Evolutionary conservation across 202 grass and related monocot genomes (phyloP).

Genomic region (Zoysia matrella): DNA sequence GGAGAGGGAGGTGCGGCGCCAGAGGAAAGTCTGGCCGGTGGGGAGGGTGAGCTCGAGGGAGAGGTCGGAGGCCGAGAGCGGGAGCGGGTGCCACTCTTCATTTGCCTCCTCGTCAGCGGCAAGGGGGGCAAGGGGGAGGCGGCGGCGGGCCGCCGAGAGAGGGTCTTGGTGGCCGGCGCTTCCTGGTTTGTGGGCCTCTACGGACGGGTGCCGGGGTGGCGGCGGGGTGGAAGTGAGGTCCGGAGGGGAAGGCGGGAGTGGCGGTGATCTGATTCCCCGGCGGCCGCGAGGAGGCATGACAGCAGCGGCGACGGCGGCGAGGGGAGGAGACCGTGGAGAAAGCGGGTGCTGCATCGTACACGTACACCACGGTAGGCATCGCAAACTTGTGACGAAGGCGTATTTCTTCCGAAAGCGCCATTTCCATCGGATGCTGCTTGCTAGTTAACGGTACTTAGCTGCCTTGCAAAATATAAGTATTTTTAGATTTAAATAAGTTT

Average conservation of each 20-base stretch:
- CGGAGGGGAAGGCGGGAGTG: conserved; percentile 14
- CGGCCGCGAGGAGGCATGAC: conserved; percentile 37
- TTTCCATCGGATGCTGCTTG: neutral
- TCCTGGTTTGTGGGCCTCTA: conserved; percentile 11
- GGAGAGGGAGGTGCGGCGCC: conserved; percentile 67
- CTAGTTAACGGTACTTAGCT: no score
- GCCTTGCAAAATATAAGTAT: no score
- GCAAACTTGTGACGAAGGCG: neutral
- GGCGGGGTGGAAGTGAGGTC: conserved; percentile 40
- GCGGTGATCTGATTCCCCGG: conserved; percentile 28
- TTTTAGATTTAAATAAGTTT: no score
- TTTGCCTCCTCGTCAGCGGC: conserved; percentile 2
- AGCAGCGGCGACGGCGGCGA: conserved; percentile 25
- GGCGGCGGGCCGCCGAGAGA: conserved; percentile 36
- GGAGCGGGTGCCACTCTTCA: conserved; percentile 66
- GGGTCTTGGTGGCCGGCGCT: conserved; percentile 20
- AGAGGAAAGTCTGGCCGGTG: conserved; percentile 89
- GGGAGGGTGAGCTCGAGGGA: conserved; percentile 77
- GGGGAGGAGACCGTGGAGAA: conserved; percentile 36
- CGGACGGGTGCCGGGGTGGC: neutral
- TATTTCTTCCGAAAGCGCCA: neutral
- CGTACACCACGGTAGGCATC: no score
- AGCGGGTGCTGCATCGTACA: conserved; percentile 29
- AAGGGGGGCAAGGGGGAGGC: conserved; percentile 38
- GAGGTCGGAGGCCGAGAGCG: conserved; percentile 63